Evolutionary conservation across 139 green algal genomes (phyloP), one percentile per base, ranked within the genome.

Genomic region (Chlorella sp.): DNA sequence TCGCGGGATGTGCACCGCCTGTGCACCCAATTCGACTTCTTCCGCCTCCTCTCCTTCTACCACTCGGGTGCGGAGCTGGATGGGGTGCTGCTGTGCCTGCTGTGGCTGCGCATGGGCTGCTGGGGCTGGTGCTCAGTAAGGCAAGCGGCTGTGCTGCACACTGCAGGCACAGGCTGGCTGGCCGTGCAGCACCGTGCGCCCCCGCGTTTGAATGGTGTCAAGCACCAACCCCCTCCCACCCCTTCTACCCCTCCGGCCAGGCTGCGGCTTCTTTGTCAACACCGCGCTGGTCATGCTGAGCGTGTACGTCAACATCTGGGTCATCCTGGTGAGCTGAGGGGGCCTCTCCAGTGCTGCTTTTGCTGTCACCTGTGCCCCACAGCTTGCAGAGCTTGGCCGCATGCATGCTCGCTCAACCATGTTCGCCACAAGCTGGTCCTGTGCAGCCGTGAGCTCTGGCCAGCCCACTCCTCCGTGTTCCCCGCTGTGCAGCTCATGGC

Each of bases 41-140:
- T 95, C 85, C 91, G 95, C 74, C 86, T 95, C 26, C 76, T 97
- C 75, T 92, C 92, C 34, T 93, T 95, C 68, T 97, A 96, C 89
- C 84, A 90, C 82, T 93, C 90, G 58, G 88, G 81, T 87, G 64
- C 67, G 82, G n/a, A 73, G 67, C 30, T 48, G 73, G 46, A 14
- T 76, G 17, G n/a, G 51, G 51, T 60, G 51, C 51, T 26, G 51
- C 51, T 60, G 51, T 3, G 51, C 51, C 16, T 20, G 51, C 6
- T 40, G 60, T 32, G 65, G 32, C 30, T 73, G 65, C 17, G 30
- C n/a, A 28, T 40, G 64, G 64, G 22, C 3, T 2, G 30, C 60
- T n/a, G n/a, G n/a, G n/a, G n/a, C n/a, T n/a, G n/a, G n/a, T n/a
- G n/a, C n/a, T n/a, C n/a, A n/a, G n/a, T n/a, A n/a, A n/a, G n/a